Conservation (phyloP, 805 yeast genomes). For the Pichia heedii region DNA sequence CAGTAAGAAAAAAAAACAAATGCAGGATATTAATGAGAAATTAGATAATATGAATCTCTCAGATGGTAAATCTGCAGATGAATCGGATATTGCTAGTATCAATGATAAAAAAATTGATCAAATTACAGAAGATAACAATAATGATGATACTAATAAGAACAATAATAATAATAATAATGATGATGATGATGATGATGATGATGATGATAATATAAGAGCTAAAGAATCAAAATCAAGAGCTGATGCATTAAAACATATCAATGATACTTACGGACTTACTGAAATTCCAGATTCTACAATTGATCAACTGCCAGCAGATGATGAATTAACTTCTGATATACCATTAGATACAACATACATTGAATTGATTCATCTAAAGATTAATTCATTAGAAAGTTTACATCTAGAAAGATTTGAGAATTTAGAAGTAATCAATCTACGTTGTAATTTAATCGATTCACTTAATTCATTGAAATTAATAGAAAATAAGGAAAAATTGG, state of each 20-base stretch:
- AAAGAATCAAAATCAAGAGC: slow-evolving; percentile 2
- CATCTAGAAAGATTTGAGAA: slow-evolving; percentile 46
- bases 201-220: slow-evolving; percentile 9
- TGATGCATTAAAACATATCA: slow-evolving; percentile 13
- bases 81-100: background rate
- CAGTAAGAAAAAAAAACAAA: too few species aligned
- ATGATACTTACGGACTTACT: slow-evolving; percentile 23
- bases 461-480: slow-evolving; percentile 57
- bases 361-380: slow-evolving; percentile 64
- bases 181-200: slow-evolving; percentile 7
- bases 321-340: slow-evolving; percentile 48
- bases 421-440: slow-evolving; percentile 55
- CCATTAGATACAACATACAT: slow-evolving; percentile 51
- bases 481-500: slow-evolving; percentile 41
- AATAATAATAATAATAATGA: slow-evolving; percentile 3
- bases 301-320: slow-evolving; percentile 60
- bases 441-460: slow-evolving; percentile 78
- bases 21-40: background rate
- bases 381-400: slow-evolving; percentile 53
- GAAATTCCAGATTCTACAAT: slow-evolving; percentile 33
- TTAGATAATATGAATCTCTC: background rate
- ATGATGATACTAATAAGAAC: too few species aligned
- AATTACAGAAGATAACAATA: too few species aligned
- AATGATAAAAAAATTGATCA: background rate
- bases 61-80: background rate